These are phyloP conservation scores for Colletotrichum tamarilloi DNA, from an alignment of 2,329 filamentous ascomycete genomes.

Conservation along the genomic window DNA sequence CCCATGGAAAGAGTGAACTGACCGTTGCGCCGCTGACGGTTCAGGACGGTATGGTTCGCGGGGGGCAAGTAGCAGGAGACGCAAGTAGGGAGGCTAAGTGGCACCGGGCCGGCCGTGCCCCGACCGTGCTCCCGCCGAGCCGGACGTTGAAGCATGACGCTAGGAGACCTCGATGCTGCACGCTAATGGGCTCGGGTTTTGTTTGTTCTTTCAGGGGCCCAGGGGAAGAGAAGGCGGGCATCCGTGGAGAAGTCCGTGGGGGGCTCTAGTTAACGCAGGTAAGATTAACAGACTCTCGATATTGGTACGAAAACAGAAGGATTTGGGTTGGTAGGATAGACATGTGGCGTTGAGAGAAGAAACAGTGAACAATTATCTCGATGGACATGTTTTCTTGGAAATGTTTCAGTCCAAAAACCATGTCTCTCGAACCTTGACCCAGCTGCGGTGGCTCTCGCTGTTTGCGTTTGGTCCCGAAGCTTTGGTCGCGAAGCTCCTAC, in stretches of 20 bases:
- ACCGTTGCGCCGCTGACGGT: slow-evolving; percentile 25
- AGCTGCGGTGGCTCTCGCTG: background rate
- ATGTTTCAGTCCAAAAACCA: background rate
- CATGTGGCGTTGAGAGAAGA: background rate
- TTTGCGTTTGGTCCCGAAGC: background rate
- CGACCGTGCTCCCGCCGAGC: slow-evolving; percentile 35
- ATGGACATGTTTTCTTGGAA: background rate
- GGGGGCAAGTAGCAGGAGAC: slow-evolving; percentile 27
- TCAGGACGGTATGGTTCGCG: background rate
- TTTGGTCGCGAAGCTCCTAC: background rate
- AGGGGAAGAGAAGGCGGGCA: slow-evolving; percentile 7
- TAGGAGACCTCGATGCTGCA: slow-evolving; percentile 3
- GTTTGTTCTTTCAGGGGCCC: background rate
- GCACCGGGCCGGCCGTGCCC: slow-evolving; percentile 35
- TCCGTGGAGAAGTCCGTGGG: slow-evolving; percentile 33
- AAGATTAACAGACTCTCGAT: background rate
- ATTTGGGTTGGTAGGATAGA: too few species aligned
- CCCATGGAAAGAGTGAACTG: background rate
- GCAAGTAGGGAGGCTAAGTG: slow-evolving; percentile 29
- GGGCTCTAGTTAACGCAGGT: background rate
- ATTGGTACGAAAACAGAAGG: background rate
- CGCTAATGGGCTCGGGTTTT: slow-evolving; percentile 7
- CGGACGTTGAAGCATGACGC: slow-evolving; percentile 23
- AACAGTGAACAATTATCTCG: background rate
- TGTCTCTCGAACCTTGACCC: background rate